Evolutionary conservation across 2,329 filamentous ascomycete genomes (phyloP).

Genomic region (Cordyceps javanica): DNA sequence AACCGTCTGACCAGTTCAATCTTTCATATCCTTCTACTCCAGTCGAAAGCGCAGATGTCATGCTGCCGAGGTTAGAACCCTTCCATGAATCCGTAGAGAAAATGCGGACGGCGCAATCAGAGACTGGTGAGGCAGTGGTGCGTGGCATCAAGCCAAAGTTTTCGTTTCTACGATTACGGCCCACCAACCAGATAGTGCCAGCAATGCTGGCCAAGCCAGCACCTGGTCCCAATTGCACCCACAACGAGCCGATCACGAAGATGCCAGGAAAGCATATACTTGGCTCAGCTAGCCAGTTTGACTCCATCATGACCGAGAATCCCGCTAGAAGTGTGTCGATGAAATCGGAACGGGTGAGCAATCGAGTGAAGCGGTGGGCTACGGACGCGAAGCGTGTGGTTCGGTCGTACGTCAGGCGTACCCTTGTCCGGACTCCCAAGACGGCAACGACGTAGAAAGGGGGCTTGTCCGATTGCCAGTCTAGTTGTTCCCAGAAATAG

Average conservation of each 20-base stretch:
- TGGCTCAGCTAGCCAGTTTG: neutral
- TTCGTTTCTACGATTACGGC: conserved; percentile 6
- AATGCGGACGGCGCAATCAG: neutral
- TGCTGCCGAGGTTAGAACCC: conserved; percentile 12
- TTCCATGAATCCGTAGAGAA: neutral
- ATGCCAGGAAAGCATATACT: neutral
- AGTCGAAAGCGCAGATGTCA: conserved; percentile 12
- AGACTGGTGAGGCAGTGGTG: neutral
- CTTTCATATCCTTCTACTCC: conserved; percentile 26
- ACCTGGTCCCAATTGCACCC: neutral
- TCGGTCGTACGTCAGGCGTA: conserved; percentile 27
- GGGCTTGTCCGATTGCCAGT: too few relatives aligned
- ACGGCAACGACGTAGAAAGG: conserved; percentile 4
- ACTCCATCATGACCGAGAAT: neutral
- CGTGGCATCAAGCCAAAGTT: conserved; percentile 9
- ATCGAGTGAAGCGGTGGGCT: conserved; percentile 29
- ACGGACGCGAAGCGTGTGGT: conserved; percentile 27
- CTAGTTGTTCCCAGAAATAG: too few relatives aligned
- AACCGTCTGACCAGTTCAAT: conserved; percentile 29
- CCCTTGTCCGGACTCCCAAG: conserved; percentile 25
- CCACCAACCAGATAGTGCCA: neutral
- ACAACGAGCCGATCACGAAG: neutral
- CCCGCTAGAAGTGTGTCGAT: conserved; percentile 9
- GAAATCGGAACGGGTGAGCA: conserved; percentile 19
- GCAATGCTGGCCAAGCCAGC: neutral